phyloP scores from a whole-genome alignment of 2,329 filamentous ascomycete genomes.

The Leptographium flavum region DNA sequence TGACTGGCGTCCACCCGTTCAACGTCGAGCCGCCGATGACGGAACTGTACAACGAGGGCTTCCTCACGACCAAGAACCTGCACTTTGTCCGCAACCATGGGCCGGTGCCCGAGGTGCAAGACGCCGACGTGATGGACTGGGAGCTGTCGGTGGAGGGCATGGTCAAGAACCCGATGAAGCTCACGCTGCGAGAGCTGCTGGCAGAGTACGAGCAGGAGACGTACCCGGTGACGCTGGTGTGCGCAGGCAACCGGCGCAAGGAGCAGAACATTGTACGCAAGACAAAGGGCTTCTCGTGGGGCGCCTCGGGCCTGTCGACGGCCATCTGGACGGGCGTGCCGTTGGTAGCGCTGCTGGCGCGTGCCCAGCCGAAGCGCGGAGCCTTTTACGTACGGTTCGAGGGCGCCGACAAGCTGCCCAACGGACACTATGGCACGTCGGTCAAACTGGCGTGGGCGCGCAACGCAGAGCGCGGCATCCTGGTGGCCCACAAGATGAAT shows the following conservation, averaged over 20 bases:
- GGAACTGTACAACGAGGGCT: conserved; percentile 64
- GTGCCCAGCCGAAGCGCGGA: conserved; percentile 51
- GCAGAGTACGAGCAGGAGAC: conserved; percentile 67
- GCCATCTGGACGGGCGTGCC: conserved; percentile 76
- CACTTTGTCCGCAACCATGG: conserved; percentile 93
- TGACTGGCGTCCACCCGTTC: conserved; percentile 83
- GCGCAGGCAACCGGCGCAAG: conserved; percentile 81
- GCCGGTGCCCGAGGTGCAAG: conserved; percentile 59
- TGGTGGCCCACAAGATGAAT: conserved; percentile 86
- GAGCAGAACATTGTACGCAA: conserved; percentile 87
- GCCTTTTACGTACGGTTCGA: conserved; percentile 84
- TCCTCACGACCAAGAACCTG: conserved; percentile 73
- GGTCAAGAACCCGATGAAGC: conserved; percentile 59
- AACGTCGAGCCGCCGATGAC: conserved; percentile 78
- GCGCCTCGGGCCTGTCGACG: conserved; percentile 72
- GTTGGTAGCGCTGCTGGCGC: conserved; percentile 55
- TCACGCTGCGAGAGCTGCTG: conserved; percentile 60
- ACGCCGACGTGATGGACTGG: conserved; percentile 64
- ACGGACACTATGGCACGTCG: conserved; percentile 79
- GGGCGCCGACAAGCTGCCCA: conserved; percentile 75
- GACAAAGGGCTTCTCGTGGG: conserved; percentile 91
- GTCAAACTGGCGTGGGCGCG: conserved; percentile 80
- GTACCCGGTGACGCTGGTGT: conserved; percentile 77
- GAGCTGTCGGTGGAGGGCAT: conserved; percentile 71
- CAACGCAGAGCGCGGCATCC: conserved; percentile 69